Conservation (phyloP, 2,329 filamentous ascomycete species). For the Aciculosporium take region DNA sequence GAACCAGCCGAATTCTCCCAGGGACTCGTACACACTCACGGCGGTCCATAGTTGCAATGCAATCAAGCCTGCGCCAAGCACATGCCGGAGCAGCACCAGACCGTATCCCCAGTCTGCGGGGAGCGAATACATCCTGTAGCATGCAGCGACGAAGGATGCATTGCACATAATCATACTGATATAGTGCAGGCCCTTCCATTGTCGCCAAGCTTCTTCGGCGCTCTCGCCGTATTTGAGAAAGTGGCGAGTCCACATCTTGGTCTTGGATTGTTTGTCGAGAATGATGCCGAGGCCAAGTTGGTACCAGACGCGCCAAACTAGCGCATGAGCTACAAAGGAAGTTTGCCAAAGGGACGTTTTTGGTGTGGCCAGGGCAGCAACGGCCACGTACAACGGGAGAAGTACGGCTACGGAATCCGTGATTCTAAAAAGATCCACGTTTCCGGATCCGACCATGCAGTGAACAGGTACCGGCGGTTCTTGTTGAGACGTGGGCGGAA, state of each 20-base stretch:
- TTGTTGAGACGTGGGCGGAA: slow-evolving; percentile 11
- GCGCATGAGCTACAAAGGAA: slow-evolving; percentile 68
- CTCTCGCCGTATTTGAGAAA: slow-evolving; percentile 95
- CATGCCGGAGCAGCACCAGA: slow-evolving; percentile 74
- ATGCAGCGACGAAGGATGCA: slow-evolving; percentile 73
- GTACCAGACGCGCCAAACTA: slow-evolving; percentile 83
- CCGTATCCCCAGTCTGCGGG: slow-evolving; percentile 78
- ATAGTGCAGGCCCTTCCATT: slow-evolving; percentile 96
- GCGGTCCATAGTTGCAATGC: slow-evolving; percentile 87
- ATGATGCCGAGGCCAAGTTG: slow-evolving; percentile 76
- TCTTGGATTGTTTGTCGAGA: slow-evolving; percentile 70
- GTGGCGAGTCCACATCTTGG: slow-evolving; percentile 91
- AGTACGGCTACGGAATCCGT: slow-evolving; percentile 73
- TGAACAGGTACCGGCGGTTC: slow-evolving; percentile 54
- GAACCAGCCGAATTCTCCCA: slow-evolving; percentile 98
- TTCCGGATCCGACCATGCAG: slow-evolving; percentile 67
- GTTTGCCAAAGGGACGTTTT: slow-evolving; percentile 60
- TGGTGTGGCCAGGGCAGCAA: slow-evolving; percentile 62
- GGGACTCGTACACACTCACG: slow-evolving; percentile 81
- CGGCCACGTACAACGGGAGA: slow-evolving; percentile 59
- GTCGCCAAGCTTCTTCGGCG: slow-evolving; percentile 81
- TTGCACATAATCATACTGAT: slow-evolving; percentile 86
- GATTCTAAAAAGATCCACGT: slow-evolving; percentile 77
- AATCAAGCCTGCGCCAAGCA: slow-evolving; percentile 67
- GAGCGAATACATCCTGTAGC: slow-evolving; percentile 92